Evolutionary conservation across 2,329 filamentous ascomycete genomes (phyloP).

Genomic region (Coniochaeta ligniaria): DNA sequence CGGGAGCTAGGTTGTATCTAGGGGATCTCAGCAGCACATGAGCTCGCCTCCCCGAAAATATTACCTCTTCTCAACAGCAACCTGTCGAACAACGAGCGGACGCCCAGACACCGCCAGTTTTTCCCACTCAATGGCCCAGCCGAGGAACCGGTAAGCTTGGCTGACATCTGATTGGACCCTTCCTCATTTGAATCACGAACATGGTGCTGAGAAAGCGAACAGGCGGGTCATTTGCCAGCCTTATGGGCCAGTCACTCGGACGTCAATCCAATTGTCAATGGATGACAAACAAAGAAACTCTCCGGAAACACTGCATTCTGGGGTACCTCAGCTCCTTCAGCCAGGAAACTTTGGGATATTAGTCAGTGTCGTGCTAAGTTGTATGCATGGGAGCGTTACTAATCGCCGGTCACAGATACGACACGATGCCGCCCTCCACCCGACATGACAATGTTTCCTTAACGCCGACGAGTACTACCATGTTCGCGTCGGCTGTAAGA

Average conservation of each 20-base stretch:
- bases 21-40: constrained; percentile 14
- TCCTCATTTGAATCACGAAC: neutral
- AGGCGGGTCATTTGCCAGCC: neutral
- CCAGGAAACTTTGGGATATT: neutral
- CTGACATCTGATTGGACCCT: neutral
- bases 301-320: neutral
- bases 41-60: neutral
- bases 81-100: no score
- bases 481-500: neutral
- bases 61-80: no score
- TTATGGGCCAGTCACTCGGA: neutral
- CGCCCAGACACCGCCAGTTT: neutral
- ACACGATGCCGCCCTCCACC: neutral
- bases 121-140: neutral
- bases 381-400: neutral
- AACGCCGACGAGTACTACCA: neutral
- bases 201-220: neutral
- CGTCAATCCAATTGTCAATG: neutral
- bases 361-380: neutral
- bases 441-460: neutral
- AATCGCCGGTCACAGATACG: neutral
- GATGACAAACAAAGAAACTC: neutral
- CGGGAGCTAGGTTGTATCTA: constrained; percentile 27
- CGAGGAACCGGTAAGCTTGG: neutral
- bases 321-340: neutral